Evolutionary conservation across 1,284 basidiomycete genomes (phyloP), one percentile per base, ranked within the genome.

Genomic region (Cutaneotrichosporon sp.): DNA sequence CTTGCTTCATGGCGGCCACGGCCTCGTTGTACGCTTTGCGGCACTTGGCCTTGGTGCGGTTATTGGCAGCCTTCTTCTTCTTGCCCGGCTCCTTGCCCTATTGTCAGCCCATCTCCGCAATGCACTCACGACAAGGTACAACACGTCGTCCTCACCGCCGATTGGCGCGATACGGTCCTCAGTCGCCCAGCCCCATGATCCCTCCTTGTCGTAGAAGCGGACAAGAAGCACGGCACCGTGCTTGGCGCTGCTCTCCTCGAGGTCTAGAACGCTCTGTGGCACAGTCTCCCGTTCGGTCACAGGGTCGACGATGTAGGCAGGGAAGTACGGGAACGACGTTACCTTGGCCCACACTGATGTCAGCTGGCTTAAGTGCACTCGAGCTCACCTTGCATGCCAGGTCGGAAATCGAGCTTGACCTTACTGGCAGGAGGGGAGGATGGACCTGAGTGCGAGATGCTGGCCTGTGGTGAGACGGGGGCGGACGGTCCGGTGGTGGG

Each of bases 121-220:
- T 32, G 50, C 1, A 38, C 58, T 40, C 22, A 60, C 58, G 32
- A 68, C 66, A 2, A 78, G 70, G 51, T 77, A 76, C 60, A 69
- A 68, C 26, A 61, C 65, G 61, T 80, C 79, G 69, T 83, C 74
- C 69, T 86, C 82, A 70, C 87, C 87, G 6, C 86, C 86, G 0
- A 91, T 78, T 59, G 84, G 65, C 30, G 84, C 81, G 14, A 90
- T 77, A 61, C 82, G 83, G 40, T 83, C 83, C 18, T 79, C 65
- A 5, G 80, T 72, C 13, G 88, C 80, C 81, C 83, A 87, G 75
- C 85, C 85, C 85, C 86, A 91, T 60, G 86, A 85, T 56, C 80
- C 79, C 2, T 80, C 70, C 60, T 84, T 83, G 72, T 90, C 89
- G 74, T 83, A 90, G 79, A 90, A 92, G 59, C 85, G 85, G 18